Evolutionary conservation across 495 filamentous ascomycete genomes (phyloP), one percentile per base, ranked within the genome.

Genomic region (Penicillium ochrochloron): DNA sequence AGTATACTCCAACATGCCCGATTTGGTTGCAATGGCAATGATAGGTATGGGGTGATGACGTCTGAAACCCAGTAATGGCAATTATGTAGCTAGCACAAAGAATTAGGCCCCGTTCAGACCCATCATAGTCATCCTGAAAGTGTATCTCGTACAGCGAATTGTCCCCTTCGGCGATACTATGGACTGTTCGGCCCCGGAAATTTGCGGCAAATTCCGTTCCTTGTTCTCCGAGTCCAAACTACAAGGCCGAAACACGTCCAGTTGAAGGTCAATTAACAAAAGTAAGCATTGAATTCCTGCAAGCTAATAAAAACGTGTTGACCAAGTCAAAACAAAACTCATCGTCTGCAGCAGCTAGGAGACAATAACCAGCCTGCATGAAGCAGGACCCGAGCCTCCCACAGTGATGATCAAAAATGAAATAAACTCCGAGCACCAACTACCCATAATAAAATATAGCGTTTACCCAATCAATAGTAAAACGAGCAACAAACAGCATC

Each of bases 351-450:
- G 27, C 48, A 52, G 48, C 48, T 52, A 29, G 48, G 48, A 31
- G 48, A 52, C 27, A 5, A 52, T 31, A 15, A 12, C 53, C 53
- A 34, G 53, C 53, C 53, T 37, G 53, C 6, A 56, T 56, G 53
- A 19, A 12, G 11, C 19, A 37, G 33, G 53, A 21, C n/a, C 31
- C 33, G 15, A 56, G 53, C 53, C 21, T 31, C 25, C 53, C 29
- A 10, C 53, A 56, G 53, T 31, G 53, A 21, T 37, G 33, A 21
- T 37, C 14, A 56, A 21, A 4, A 56, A 56, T 12, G 8, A 56
- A 19, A 56, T 12, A 56, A 35, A 56, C 53, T 56, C 53, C 53
- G 33, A 56, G 55, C 44, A 58, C 39, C 17, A 50, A 27, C 19
- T 14, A 25, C 31, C 17, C 14, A 60, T 51, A 59, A 31, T 21